Base-by-base conservation (phyloP, 495 filamentous ascomycete genomes). In the Aspergillus saccharolyticus region DNA sequence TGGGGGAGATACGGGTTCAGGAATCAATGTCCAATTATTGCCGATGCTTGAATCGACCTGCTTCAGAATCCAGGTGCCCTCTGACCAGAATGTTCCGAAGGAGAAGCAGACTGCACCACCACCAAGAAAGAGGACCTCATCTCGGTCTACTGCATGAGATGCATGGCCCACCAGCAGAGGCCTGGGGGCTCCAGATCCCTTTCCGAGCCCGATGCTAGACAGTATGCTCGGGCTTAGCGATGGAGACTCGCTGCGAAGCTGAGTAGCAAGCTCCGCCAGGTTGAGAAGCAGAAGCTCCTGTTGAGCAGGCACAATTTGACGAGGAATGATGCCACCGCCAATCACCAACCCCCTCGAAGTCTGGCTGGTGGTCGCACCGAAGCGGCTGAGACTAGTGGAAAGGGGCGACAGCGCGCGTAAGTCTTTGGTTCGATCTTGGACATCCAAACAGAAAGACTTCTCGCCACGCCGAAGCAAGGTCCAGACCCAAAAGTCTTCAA, bases 31-130 rank as follows among this genome's bases (percentile, higher is more conserved):
- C 67, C 67, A 75, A 14, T 47, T 56, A 44, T 71, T 68, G 42
- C 63, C 56, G 4, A 52, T 25, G 2, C 19, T 42, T 1, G 61
- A 55, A 19, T 63, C 56, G 19, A 25, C 53, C 19, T 55, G 59
- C 57, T 64, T 63, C 48, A 85, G 49, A 19, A 67, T 57, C 70
- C 79, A 85, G 43, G 78, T 77, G 0, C 80, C 84, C 45, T 80
- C 74, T 55, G 88, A 90, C 84, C 87, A 90, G 59, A 79, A 86
- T 15, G 85, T 85, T 8, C 89, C 90, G 78, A 96, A 93, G 0
- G 89, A 90, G 70, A 95, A 96, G 68, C 91, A 96, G 0, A 91
- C 88, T 22, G 89, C 89, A 18, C 92, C 91, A 16, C 92, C 91
- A 9, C 90, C 90, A 39, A 87, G 68, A 2, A 96, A 68, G 17